phyloP scores from a whole-genome alignment of 306 rosid genomes.

The Trichosanthes cucumerina region DNA sequence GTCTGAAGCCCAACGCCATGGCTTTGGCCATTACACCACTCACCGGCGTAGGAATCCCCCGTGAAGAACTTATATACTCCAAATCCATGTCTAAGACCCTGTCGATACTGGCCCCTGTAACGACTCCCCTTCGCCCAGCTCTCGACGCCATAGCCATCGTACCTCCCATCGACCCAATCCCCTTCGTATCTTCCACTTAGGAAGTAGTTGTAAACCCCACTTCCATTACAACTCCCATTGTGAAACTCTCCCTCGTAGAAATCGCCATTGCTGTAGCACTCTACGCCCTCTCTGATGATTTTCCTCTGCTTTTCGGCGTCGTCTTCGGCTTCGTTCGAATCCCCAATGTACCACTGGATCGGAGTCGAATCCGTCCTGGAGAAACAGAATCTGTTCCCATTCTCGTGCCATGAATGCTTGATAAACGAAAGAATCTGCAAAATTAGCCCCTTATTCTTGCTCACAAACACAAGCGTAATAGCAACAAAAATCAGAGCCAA shows the following conservation, averaged over 20 bases:
- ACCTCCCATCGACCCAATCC: conserved; percentile 88
- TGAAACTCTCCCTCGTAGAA: conserved; percentile 95
- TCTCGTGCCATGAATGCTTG: conserved; percentile 56
- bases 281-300: conserved; percentile 73
- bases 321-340: conserved; percentile 14
- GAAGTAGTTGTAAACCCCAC: conserved; percentile 87
- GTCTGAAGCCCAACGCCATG: conserved; percentile 87
- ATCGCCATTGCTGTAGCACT: conserved; percentile 91
- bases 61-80: conserved; percentile 81
- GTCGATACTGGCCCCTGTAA: conserved; percentile 77
- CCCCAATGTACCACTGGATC: conserved; percentile 94
- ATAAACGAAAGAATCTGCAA: conserved; percentile 26
- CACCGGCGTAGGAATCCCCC: conserved; percentile 80
- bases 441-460: conserved; percentile 55
- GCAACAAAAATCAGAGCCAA: conserved; percentile 72
- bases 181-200: conserved; percentile 88
- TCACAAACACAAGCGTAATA: conserved; percentile 55
- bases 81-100: conserved; percentile 74
- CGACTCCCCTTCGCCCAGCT: conserved; percentile 90
- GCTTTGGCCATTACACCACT: conserved; percentile 95
- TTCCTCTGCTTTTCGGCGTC: conserved; percentile 15
- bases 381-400: conserved; percentile 31
- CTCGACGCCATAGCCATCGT: conserved; percentile 89
- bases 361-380: conserved; percentile 36
- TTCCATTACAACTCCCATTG: conserved; percentile 68